phyloP scores from a whole-genome alignment of 306 rosid genomes.

The Medicago truncatula region MtrunA17r5.0-ANR NC_053042.1:350001-350500 shows the following conservation, averaged over 20 bases:
- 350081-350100: no score
- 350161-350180: no score
- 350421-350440: constrained; percentile 90
- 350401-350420: constrained; percentile 97
- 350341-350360: background rate
- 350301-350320: background rate
- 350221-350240: background rate
- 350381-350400: constrained; percentile 53
- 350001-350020: no score
- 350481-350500: constrained; percentile 74
- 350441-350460: constrained; percentile 79
- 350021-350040: no score
- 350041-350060: no score
- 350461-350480: constrained; percentile 93
- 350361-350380: background rate
- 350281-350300: background rate
- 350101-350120: no score
- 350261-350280: background rate
- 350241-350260: background rate
- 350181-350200: background rate
- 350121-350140: no score
- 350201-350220: background rate
- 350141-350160: no score
- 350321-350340: background rate
- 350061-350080: no score